Percentiles rank a stretch among this genome's conserved stretches.
Conservation (phyloP, 108 stramenopile genomes). For the Skeletonema potamos region DNA sequence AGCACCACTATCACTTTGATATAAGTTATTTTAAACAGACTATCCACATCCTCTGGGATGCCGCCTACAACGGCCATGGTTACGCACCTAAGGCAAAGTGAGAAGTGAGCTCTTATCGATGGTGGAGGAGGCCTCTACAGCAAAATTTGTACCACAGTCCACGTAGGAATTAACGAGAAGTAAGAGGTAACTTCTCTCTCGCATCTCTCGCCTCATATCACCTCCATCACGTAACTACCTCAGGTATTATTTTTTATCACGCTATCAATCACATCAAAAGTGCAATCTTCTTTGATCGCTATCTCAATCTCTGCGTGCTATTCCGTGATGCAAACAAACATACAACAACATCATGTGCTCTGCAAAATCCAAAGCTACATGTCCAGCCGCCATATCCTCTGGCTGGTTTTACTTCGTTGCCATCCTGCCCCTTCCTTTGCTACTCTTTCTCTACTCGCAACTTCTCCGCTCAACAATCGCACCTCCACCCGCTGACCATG, state of each 20-base stretch:
- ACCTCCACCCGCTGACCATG: conserved; percentile 56
- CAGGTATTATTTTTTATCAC: too few relatives aligned
- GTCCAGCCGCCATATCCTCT: not conserved
- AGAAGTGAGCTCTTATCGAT: conserved; percentile 40
- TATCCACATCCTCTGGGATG: not conserved
- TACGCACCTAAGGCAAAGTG: conserved; percentile 54
- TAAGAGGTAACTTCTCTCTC: not conserved
- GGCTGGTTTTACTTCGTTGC: not conserved
- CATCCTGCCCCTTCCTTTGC: conserved; percentile 6
- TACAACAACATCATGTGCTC: not conserved
- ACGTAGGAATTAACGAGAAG: not conserved
- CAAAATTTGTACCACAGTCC: not conserved
- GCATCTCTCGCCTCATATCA: not conserved
- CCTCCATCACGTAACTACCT: not conserved
- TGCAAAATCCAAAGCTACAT: not conserved
- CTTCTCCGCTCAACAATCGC: conserved; percentile 29
- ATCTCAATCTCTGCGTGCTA: not conserved
- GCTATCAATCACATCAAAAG: too few relatives aligned
- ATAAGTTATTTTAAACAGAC: too few relatives aligned
- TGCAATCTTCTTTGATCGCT: too few relatives aligned
- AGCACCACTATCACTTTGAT: not conserved
- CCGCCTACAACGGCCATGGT: conserved; percentile 21
- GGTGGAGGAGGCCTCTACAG: not conserved
- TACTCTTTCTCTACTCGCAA: conserved; percentile 22
- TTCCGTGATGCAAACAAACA: not conserved